These are phyloP conservation scores for Raffaelea deltoideospora DNA, from an alignment of 2,329 filamentous ascomycete genomes.

Conservation along the genomic window DNA sequence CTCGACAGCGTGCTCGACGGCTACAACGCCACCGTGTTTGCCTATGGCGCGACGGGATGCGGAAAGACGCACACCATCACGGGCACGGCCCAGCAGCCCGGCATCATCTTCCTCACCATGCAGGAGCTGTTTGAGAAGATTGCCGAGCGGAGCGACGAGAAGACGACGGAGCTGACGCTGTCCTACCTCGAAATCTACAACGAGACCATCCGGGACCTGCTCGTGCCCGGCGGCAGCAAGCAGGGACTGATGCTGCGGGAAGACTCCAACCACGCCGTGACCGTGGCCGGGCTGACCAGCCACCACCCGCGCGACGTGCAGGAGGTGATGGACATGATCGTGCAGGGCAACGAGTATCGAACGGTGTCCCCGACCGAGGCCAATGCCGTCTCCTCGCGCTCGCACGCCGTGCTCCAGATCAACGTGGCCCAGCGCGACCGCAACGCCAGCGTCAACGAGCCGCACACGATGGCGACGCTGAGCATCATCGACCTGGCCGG, in stretches of 20 bases:
- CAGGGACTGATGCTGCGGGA: slow-evolving; percentile 81
- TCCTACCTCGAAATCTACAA: slow-evolving; percentile 99
- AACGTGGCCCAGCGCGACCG: slow-evolving; percentile 90
- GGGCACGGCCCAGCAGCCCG: slow-evolving; percentile 79
- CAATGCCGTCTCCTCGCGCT: slow-evolving; percentile 93
- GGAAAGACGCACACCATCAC: slow-evolving; percentile 98
- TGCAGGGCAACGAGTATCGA: slow-evolving; percentile 82
- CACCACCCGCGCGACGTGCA: slow-evolving; percentile 83
- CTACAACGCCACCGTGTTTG: slow-evolving; percentile 97
- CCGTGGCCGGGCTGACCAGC: slow-evolving; percentile 78
- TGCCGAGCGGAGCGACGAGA: slow-evolving; percentile 69
- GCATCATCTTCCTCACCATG: slow-evolving; percentile 98
- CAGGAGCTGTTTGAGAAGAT: slow-evolving; percentile 97
- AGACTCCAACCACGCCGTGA: slow-evolving; percentile 85
- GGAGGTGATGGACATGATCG: slow-evolving; percentile 99
- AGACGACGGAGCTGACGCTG: slow-evolving; percentile 76
- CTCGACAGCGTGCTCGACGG: slow-evolving; percentile 91
- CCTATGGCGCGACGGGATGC: slow-evolving; percentile 93
- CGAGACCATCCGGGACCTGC: slow-evolving; percentile 88
- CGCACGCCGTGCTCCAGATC: slow-evolving; percentile 93
- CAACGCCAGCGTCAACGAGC: slow-evolving; percentile 83
- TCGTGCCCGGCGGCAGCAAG: slow-evolving; percentile 74
- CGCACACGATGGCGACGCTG: slow-evolving; percentile 93
- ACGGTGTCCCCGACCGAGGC: slow-evolving; percentile 95
- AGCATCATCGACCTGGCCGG: slow-evolving; percentile 97